Base-by-base conservation (phyloP, 306 rosid species). In the Dryas octopetala region DNA sequence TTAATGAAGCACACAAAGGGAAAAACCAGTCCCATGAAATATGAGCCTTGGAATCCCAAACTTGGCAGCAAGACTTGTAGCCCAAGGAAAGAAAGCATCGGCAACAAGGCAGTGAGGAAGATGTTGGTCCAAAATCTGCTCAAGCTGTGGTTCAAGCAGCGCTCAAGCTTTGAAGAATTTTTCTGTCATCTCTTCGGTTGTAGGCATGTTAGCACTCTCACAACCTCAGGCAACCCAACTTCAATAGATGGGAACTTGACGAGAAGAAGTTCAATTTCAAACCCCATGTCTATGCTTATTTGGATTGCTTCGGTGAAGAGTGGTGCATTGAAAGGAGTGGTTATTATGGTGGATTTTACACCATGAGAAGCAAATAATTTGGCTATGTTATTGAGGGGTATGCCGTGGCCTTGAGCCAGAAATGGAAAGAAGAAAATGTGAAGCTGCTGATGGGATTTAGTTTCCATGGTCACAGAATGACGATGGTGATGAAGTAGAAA, bases 171-270 rank as follows among this genome's bases (percentile, higher is more conserved):
- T 61, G 40, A 19, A 5, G 17, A 47, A 48, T 16, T 38, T 74
- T 16, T 72, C 16, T 14, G 26, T 32, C 52, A 40, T 57, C 28
- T 55, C 66, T 6, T 5, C 23, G 19, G 55, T 72, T 23, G 65
- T 57, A 44, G 52, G 43, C 66, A 57, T 16, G 53, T 19, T 59
- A 47, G 62, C 7, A 23, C 11, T 72, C 81, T 88, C 89, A 53
- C 74, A 83, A 4, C 79, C 54, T 81, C 76, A 0, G 86, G 86
- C 10, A 81, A 3, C 79, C 87, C 79, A 4, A 70, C 76, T 9
- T 61, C 85, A 4, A 0, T 14, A 0, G 44, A 46, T 7, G 68
- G 77, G 16, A 73, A 59, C 15, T 47, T 26, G 13, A 73, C 46
- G 40, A 46, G 4, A 60, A 57, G 41, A 28, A 49, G 9, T 3